Evolutionary conservation across 2,329 filamentous ascomycete genomes (phyloP).

Genomic region (Dactylellina drechsleri): DNA sequence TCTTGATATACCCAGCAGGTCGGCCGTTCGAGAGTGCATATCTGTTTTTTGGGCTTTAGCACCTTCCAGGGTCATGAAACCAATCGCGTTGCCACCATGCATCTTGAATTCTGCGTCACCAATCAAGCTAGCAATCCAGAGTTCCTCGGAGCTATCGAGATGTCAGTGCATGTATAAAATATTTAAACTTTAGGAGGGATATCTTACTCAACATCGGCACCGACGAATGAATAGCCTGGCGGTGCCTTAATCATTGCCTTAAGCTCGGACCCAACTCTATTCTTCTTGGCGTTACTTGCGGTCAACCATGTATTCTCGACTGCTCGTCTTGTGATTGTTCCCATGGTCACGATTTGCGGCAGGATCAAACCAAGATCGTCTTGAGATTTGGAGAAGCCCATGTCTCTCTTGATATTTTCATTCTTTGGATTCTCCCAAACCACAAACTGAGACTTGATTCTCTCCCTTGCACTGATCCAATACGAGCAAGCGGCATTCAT

Average conservation of each 20-base stretch:
- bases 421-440: slow-evolving; percentile 78
- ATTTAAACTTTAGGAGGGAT: not conserved
- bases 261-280: slow-evolving; percentile 93
- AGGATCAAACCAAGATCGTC: slow-evolving; percentile 80
- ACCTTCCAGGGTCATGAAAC: slow-evolving; percentile 98
- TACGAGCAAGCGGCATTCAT: slow-evolving; percentile 99
- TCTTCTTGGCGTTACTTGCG: slow-evolving; percentile 94
- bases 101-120: slow-evolving; percentile 94
- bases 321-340: slow-evolving; percentile 90
- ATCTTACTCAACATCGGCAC: slow-evolving; percentile 83
- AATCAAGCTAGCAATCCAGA: slow-evolving; percentile 96
- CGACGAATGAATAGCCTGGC: slow-evolving; percentile 89
- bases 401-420: slow-evolving; percentile 57
- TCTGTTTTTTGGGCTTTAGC: slow-evolving; percentile 81
- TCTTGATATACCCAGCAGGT: slow-evolving; percentile 89
- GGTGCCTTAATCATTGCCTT: slow-evolving; percentile 97
- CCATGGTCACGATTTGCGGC: slow-evolving; percentile 97
- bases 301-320: slow-evolving; percentile 99
- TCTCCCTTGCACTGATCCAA: slow-evolving; percentile 94
- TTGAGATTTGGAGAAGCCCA: slow-evolving; percentile 28
- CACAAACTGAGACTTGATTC: slow-evolving; percentile 95
- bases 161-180: slow-evolving; percentile 9
- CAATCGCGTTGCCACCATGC: slow-evolving; percentile 95
- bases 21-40: slow-evolving; percentile 74
- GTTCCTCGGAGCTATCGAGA: slow-evolving; percentile 75